These are phyloP conservation scores for Moricandia moricandioides DNA, from an alignment of 345 rosid species.

Conservation along the genomic window DNA sequence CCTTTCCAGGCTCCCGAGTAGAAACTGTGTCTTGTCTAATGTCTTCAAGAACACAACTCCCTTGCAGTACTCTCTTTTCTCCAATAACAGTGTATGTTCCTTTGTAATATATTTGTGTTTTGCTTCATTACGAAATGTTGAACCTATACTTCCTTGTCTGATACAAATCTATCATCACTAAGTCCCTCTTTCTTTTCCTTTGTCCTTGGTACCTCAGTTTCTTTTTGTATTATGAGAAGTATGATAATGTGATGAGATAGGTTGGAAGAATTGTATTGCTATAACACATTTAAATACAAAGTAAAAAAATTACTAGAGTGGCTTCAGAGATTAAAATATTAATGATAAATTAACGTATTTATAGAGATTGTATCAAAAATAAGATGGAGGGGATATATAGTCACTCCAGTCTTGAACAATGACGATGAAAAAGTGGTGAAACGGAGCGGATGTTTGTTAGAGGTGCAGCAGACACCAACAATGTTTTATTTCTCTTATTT, in stretches of 20 bases:
- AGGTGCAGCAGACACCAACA: not conserved
- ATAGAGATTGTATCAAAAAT: not conserved
- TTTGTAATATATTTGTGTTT: conserved; percentile 9
- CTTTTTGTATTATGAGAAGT: not conserved
- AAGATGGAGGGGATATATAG: not conserved
- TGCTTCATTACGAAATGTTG: not conserved
- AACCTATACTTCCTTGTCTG: not conserved
- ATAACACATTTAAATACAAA: not conserved
- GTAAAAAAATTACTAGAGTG: not conserved
- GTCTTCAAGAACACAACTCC: not conserved
- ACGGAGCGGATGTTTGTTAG: not conserved
- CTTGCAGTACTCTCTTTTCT: not conserved
- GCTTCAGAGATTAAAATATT: not conserved
- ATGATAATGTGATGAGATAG: not conserved
- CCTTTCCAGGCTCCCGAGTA: conserved; percentile 51
- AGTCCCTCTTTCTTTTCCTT: not conserved
- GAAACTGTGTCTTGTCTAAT: not conserved
- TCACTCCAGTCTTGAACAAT: not conserved
- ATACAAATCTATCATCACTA: conserved; percentile 8
- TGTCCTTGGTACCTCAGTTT: not conserved
- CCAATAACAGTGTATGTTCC: not conserved
- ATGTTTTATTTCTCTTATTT: not conserved
- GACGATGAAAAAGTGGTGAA: not conserved
- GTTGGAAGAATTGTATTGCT: not conserved
- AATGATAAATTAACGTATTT: not conserved